Conservation (phyloP, 2,329 filamentous ascomycete species). For the Pseudogymnoascus sp. region DNA sequence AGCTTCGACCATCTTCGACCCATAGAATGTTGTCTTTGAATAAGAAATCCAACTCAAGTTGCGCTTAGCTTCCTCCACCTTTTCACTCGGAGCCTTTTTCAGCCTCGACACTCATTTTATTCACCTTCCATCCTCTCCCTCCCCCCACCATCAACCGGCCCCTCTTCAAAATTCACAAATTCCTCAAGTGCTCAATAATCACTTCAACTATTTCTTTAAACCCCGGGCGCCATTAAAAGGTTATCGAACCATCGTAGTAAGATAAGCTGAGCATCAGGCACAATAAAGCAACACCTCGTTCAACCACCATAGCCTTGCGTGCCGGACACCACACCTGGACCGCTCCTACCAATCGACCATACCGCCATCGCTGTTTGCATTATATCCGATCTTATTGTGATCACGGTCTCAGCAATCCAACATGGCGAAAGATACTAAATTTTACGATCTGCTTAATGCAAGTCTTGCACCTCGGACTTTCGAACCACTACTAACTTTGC, state of each 20-base stretch:
- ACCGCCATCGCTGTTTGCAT: background rate
- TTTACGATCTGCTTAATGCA: conserved; percentile 75
- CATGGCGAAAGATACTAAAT: conserved; percentile 75
- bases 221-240: background rate
- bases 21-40: background rate
- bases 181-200: background rate
- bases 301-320: conserved; percentile 1
- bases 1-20: background rate
- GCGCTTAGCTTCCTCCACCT: conserved; percentile 6
- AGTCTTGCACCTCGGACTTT: conserved; percentile 27
- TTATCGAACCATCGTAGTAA: background rate
- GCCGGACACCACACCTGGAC: background rate
- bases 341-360: background rate
- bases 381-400: conserved; percentile 3
- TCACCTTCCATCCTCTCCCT: background rate
- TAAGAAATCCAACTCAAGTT: conserved; percentile 7
- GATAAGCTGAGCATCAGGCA: conserved; percentile 1
- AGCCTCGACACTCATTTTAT: conserved; percentile 10
- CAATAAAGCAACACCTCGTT: background rate
- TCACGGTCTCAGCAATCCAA: conserved; percentile 27
- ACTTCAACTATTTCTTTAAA: background rate
- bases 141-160: background rate
- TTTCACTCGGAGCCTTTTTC: conserved; percentile 8
- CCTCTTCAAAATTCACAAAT: background rate
- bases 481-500: conserved; percentile 22